Evolutionary conservation across 129 eudicot genomes (phyloP), one percentile per base, ranked within the genome.

Genomic region (Helianthus tuberosus): DNA sequence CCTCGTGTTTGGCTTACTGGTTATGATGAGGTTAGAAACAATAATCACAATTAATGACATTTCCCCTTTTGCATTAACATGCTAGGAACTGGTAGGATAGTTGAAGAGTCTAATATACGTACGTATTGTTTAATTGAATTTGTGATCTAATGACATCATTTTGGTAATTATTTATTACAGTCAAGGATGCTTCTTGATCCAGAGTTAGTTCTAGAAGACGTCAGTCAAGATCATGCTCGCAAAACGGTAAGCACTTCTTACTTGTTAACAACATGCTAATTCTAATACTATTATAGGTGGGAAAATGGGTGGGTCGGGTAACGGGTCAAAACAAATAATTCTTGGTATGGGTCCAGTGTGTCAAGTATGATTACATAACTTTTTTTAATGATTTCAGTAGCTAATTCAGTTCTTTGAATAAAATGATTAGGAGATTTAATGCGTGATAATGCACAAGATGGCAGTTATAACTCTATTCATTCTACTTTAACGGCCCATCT

Each of bases 1-100:
- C 97, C 98, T 77, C 97, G 98, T 66, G 89, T 93, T 23, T 94
- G 98, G 98, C 97, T 94, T 73, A 94, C 98, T 80, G 97, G 98
- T 58, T 94, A 94, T 85, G 98, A 94, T 74, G 98, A 94, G 98
- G 98, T 94, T 70, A 76, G 92, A 73, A 20, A 49, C 71, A 46
- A 20, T 32, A 64, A 73, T 50, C 82, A 12, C 70, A 25, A 16
- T 20, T 20, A 20, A 20, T 20, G 23, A 20, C 23, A 20, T 20
- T 20, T 20, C 23, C 23, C 23, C 23, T 20, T 20, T 46, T 76
- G 60, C 67, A 29, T 29, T 14, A 46, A 13, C 13, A 6, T 74
- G 63, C 15, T 74, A 73, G 48, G 61, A 74, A 74, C 51, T 63
- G 39, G 39, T 50, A 63, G 71, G 39, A 49, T 63, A 17, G 50